Percentiles rank a stretch among this genome's conserved stretches.
These are phyloP conservation scores for Priceomyces haplophilus DNA, from an alignment of 805 yeast genomes.

Conservation along the genomic window DNA sequence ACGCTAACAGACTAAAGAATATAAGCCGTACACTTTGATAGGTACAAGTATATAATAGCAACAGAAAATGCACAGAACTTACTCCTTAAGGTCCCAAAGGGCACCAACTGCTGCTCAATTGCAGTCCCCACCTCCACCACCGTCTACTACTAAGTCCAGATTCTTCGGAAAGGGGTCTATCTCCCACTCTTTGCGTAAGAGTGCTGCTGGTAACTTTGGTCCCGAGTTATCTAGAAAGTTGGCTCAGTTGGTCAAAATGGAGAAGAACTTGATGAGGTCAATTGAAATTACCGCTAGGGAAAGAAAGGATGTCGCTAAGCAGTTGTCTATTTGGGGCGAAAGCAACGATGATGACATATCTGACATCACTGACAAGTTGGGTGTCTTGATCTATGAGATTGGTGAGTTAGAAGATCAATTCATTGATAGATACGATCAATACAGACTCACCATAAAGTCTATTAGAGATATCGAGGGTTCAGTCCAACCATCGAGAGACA, in stretches of 20 bases:
- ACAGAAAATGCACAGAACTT: conserved; percentile 72
- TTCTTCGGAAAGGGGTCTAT: conserved; percentile 76
- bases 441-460: conserved; percentile 91
- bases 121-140: conserved; percentile 78
- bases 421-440: conserved; percentile 97
- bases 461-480: conserved; percentile 96
- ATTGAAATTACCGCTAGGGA: conserved; percentile 91
- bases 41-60: neutral
- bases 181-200: conserved; percentile 68
- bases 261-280: conserved; percentile 92
- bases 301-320: conserved; percentile 95
- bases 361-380: conserved; percentile 95
- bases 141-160: conserved; percentile 66
- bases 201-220: conserved; percentile 87
- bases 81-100: conserved; percentile 72
- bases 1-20: neutral
- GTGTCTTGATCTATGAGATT: conserved; percentile 90
- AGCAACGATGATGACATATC: conserved; percentile 96
- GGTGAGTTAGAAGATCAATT: conserved; percentile 98
- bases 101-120: conserved; percentile 83
- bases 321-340: conserved; percentile 96
- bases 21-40: neutral
- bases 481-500: conserved; percentile 97
- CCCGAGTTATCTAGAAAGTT: conserved; percentile 93
- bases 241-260: conserved; percentile 90